These are phyloP conservation scores for Magnolia sinica DNA, from an alignment of 164 flowering plant species.

Conservation along the genomic window DNA sequence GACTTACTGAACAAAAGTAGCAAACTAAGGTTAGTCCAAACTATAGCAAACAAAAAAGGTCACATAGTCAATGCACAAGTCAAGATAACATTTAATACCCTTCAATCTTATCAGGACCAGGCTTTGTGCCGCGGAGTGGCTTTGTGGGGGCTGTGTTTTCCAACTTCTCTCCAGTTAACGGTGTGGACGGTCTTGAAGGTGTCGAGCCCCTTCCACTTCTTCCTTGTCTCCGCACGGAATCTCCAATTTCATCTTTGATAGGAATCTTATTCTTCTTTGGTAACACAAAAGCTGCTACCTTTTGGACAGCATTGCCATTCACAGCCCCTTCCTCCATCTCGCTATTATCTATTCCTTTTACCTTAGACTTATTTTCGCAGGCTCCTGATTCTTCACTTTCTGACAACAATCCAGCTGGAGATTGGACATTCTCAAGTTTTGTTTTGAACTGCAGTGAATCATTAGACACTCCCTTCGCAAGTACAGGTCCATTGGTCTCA, in stretches of 20 bases:
- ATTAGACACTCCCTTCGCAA: conserved; percentile 32
- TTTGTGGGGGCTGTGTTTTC: conserved; percentile 47
- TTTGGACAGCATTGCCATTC: conserved; percentile 23
- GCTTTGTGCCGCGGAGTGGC: conserved; percentile 45
- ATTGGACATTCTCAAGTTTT: conserved; percentile 56
- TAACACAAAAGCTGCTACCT: conserved; percentile 32
- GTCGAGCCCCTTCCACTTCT: conserved; percentile 69
- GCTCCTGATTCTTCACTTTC: conserved; percentile 89
- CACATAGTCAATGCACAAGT: background rate
- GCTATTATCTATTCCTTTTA: conserved; percentile 31
- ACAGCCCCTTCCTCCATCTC: conserved; percentile 44
- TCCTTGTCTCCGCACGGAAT: conserved; percentile 75
- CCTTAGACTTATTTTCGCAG: conserved; percentile 54
- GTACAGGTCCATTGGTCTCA: conserved; percentile 38
- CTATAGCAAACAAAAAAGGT: background rate
- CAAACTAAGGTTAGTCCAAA: background rate
- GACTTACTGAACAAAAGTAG: conserved; percentile 48
- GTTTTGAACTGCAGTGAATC: conserved; percentile 44
- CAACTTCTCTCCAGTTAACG: conserved; percentile 51
- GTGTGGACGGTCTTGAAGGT: conserved; percentile 39
- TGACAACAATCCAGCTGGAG: conserved; percentile 71
- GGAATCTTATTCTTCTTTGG: conserved; percentile 53
- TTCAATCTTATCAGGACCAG: conserved; percentile 59
- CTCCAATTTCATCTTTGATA: conserved; percentile 56
- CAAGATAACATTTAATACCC: conserved; percentile 39